A percentile compares a stretch with the other conserved stretches of the same genome.
Conservation (phyloP, 768 basidiomycete species). For the Mycena indigotica region DNA sequence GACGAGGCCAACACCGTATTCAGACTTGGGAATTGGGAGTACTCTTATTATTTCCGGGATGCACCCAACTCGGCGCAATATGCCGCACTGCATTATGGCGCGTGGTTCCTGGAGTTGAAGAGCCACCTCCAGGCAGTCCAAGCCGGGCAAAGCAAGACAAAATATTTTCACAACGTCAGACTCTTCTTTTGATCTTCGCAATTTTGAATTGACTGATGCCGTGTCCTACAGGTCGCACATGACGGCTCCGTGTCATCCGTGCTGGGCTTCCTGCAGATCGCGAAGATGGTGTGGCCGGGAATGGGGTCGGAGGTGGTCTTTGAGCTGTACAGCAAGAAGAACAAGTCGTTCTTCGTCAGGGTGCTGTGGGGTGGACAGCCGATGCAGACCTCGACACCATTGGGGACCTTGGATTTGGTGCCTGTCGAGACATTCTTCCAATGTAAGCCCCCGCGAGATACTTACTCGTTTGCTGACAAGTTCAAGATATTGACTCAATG, state of each 20-base stretch:
- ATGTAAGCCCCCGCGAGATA: conserved; percentile 36
- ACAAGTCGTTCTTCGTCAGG: conserved; percentile 39
- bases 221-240: conserved; percentile 41
- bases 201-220: not conserved
- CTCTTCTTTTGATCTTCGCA: conserved; percentile 7
- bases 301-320: conserved; percentile 57
- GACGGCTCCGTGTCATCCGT: conserved; percentile 53
- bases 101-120: conserved; percentile 49
- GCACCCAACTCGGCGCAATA: conserved; percentile 47
- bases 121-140: conserved; percentile 41
- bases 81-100: conserved; percentile 47
- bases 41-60: conserved; percentile 53
- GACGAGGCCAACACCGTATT: conserved; percentile 53
- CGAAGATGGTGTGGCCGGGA: conserved; percentile 57
- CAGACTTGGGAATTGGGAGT: conserved; percentile 63
- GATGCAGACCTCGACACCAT: conserved; percentile 49
- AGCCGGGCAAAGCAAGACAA: conserved; percentile 40
- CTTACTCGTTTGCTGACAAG: not conserved
- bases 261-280: conserved; percentile 51
- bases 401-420: conserved; percentile 50
- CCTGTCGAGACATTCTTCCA: conserved; percentile 43
- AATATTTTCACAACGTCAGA: conserved; percentile 49
- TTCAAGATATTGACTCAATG: conserved; percentile 43
- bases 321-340: conserved; percentile 42
- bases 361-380: conserved; percentile 55